A percentile compares a stretch with the other conserved stretches of the same genome.
phyloP scores from a whole-genome alignment of 2,329 filamentous ascomycete genomes.

The Sporothrix euskadiensis region DNA sequence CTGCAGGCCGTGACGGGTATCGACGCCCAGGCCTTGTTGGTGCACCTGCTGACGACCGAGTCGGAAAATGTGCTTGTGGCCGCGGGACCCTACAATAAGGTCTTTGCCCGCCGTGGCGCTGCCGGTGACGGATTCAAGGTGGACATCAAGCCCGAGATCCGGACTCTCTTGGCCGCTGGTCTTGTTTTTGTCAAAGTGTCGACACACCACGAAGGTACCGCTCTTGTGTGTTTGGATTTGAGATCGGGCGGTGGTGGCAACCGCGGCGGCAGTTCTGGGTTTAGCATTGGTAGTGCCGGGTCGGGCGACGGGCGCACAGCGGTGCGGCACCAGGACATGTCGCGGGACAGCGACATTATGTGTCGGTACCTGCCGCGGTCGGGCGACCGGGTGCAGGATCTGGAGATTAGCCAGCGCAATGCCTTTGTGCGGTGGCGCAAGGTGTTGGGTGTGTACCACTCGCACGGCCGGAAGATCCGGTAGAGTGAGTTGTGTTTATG shows the following conservation, averaged over 20 bases:
- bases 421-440: slow-evolving; percentile 18
- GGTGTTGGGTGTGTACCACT: slow-evolving; percentile 22
- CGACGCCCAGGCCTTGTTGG: slow-evolving; percentile 27
- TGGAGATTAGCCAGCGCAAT: slow-evolving; percentile 21
- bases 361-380: slow-evolving; percentile 21
- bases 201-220: slow-evolving; percentile 21
- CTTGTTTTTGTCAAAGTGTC: slow-evolving; percentile 27
- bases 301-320: slow-evolving; percentile 8
- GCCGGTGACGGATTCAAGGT: slow-evolving; percentile 26
- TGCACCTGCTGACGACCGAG: slow-evolving; percentile 23
- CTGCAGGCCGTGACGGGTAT: slow-evolving; percentile 35
- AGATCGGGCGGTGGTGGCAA: slow-evolving; percentile 16
- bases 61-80: slow-evolving; percentile 12
- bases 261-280: not conserved
- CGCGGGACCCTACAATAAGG: slow-evolving; percentile 22
- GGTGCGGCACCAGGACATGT: slow-evolving; percentile 18
- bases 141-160: slow-evolving; percentile 21
- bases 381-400: slow-evolving; percentile 21
- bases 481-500: not conserved
- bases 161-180: slow-evolving; percentile 21
- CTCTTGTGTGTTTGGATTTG: slow-evolving; percentile 26
- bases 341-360: slow-evolving; percentile 15
- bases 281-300: slow-evolving; percentile 13
- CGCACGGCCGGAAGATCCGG: slow-evolving; percentile 18
- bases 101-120: slow-evolving; percentile 23